These are phyloP conservation scores for Epichloe sp. DNA, from an alignment of 2,329 filamentous ascomycete genomes.

Conservation along the genomic window DNA sequence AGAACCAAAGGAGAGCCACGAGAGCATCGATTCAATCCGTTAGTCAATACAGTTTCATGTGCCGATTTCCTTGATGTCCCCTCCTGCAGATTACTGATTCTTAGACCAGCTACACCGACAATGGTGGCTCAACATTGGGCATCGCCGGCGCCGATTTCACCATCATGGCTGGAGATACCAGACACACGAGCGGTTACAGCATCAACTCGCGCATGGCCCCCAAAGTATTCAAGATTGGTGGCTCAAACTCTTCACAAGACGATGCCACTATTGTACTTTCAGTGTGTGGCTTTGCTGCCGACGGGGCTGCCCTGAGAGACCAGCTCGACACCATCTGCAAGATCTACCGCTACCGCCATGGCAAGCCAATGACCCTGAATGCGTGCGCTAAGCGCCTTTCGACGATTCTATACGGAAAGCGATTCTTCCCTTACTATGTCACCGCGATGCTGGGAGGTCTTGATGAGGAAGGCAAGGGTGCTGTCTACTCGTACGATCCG, in stretches of 20 bases:
- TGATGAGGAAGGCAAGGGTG: constrained; percentile 88
- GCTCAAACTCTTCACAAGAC: constrained; percentile 71
- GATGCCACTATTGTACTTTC: constrained; percentile 81
- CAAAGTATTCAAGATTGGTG: constrained; percentile 96
- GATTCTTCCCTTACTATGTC: constrained; percentile 98
- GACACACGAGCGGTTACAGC: constrained; percentile 90
- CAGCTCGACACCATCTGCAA: constrained; percentile 89
- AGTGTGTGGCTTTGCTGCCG: constrained; percentile 90
- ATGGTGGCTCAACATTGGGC: constrained; percentile 89
- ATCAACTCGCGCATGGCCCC: constrained; percentile 95
- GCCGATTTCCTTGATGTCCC: background rate
- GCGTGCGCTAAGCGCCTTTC: constrained; percentile 91
- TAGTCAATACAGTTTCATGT: constrained; percentile 22
- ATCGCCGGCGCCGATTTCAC: constrained; percentile 91
- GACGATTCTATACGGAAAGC: constrained; percentile 92
- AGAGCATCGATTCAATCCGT: constrained; percentile 90
- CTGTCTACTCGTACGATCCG: constrained; percentile 93
- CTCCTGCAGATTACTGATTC: background rate
- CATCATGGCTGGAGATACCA: constrained; percentile 94
- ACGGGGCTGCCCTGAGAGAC: constrained; percentile 87
- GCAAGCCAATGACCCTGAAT: constrained; percentile 87
- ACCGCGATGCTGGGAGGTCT: constrained; percentile 86
- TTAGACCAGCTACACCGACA: constrained; percentile 73
- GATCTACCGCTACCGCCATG: constrained; percentile 97
- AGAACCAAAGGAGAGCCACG: constrained; percentile 41